Conservation (phyloP, 1,284 basidiomycete genomes). For the Cryptococcus sp. region DNA sequence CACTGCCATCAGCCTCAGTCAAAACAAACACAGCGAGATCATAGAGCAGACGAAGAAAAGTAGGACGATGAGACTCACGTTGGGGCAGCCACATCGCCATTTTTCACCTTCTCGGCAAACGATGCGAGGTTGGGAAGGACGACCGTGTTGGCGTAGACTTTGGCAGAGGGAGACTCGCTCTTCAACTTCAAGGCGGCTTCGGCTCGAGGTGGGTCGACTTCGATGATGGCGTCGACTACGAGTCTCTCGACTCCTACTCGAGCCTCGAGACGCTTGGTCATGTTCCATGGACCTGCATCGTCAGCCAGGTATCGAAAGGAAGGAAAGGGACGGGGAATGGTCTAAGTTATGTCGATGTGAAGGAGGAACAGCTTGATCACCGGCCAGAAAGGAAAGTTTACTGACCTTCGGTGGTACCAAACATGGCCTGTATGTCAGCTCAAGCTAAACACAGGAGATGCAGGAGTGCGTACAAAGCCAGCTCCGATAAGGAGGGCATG, state of each 20-base stretch:
- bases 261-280: conserved; percentile 28
- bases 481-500: conserved; percentile 33
- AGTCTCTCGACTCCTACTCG: conserved; percentile 82
- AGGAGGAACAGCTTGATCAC: no score
- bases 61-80: conserved; percentile 43
- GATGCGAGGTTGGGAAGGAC: conserved; percentile 78
- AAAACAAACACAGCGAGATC: not conserved
- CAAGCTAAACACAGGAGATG: not conserved
- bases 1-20: conserved; percentile 43
- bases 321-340: not conserved
- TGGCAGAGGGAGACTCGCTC: conserved; percentile 75
- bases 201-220: conserved; percentile 77
- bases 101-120: conserved; percentile 50
- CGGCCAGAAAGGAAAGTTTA: not conserved
- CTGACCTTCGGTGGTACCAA: conserved; percentile 40
- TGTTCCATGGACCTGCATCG: conserved; percentile 39
- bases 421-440: conserved; percentile 33
- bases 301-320: not conserved
- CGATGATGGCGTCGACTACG: conserved; percentile 86
- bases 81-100: conserved; percentile 43
- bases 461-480: conserved; percentile 27
- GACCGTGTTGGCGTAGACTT: conserved; percentile 80
- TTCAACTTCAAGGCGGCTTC: conserved; percentile 74
- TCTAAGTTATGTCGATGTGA: no score
- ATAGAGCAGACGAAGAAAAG: not conserved